Evolutionary conservation across 345 rosid genomes (phyloP).

Genomic region (Noccaea bulbosa): DNA sequence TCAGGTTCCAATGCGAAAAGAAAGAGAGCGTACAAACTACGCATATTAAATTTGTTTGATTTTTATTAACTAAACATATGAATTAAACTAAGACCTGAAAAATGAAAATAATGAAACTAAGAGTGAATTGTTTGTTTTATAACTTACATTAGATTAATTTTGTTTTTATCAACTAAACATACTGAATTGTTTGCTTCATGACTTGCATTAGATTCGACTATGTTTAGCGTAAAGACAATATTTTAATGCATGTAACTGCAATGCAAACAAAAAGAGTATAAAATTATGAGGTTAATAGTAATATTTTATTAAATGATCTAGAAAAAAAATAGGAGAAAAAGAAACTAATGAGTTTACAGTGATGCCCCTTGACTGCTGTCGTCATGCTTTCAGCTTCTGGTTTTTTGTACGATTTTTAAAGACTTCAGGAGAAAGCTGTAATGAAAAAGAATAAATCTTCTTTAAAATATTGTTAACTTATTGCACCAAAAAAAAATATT

Average conservation of each 20-base stretch:
- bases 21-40: conserved; percentile 33
- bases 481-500: too few relatives aligned
- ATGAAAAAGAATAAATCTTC: background rate
- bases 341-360: conserved; percentile 18
- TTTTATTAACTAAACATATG: background rate
- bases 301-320: background rate
- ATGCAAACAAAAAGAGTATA: background rate
- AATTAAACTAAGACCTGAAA: background rate
- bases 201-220: background rate
- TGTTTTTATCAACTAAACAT: too few relatives aligned
- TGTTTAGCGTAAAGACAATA: background rate
- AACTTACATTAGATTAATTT: background rate
- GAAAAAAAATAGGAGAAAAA: background rate
- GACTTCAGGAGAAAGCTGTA: conserved; percentile 33
- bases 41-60: conserved; percentile 20
- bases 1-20: conserved; percentile 42
- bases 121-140: conserved; percentile 7
- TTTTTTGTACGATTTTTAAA: conserved; percentile 15
- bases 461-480: background rate
- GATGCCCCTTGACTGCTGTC: conserved; percentile 28
- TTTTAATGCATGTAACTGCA: conserved; percentile 15
- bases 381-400: conserved; percentile 23
- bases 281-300: background rate
- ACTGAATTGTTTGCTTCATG: conserved; percentile 3
- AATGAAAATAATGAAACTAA: background rate